Base-by-base conservation (phyloP, 2,329 filamentous ascomycete species). In the Aspergillus fijiensis region DNA sequence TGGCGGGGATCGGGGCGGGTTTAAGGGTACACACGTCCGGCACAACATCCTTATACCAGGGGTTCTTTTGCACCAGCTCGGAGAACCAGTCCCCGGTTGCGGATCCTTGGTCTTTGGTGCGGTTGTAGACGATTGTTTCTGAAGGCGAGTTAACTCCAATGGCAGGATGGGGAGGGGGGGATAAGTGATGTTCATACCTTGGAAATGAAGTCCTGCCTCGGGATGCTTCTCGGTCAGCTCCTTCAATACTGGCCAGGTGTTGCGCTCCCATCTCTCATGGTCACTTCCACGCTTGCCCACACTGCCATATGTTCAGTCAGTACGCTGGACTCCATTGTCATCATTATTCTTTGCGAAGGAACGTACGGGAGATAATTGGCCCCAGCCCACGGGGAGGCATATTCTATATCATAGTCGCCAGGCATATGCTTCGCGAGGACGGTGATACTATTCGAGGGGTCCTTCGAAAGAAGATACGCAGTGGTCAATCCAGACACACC, bases 401-500 rank as follows among this genome's bases (percentile, higher is more conserved):
- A 97, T 80, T 96, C 89, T 66, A 93, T 89, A 66, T 94, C 90
- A 75, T 94, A 95, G 79, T 97, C 93, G 39, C 93, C 93, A 0
- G 93, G 93, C 89, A 96, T 95, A 73, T 96, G 90, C 71, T 94
- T 96, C 5, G 91, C 89, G 33, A 92, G 80, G 39, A 96, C 81
- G 0, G 90, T 92, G 64, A 96, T 77, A 27, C 80, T 79, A 66
- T 87, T 82, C 11, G 76, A 69, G 5, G 78, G 74, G 67, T 86
- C 81, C 60, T 81, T 80, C 12, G 87, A 87, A 14, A 89, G 77
- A 16, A 86, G 75, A 25, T 88, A 78, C 39, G 87, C 87, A 2
- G 86, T 88, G 2, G 87, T 89, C 55, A 90, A 80, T 27, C 87
- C 87, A 33, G 85, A 81, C 5, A 90, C 86, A 51, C 87, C 87